A percentile compares a stretch with the other conserved stretches of the same genome.
phyloP scores from a whole-genome alignment of 371 early-diverging fungal species.

The Blastocladiella emersonii region DNA sequence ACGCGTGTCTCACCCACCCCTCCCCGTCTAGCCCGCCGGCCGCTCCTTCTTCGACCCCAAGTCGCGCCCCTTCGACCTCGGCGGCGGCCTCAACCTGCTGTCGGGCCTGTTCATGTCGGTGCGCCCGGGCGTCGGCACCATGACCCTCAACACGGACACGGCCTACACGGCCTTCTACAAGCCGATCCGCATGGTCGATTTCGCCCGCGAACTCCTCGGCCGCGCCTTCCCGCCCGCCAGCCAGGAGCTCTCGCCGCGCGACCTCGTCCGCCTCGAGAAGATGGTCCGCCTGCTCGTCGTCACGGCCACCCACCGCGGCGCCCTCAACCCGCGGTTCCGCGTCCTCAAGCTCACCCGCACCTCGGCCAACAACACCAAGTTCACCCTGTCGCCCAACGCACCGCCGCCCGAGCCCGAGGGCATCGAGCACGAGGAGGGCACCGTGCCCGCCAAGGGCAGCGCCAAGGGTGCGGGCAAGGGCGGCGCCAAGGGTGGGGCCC shows the following conservation, averaged over 20 bases:
- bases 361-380: background rate
- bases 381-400: background rate
- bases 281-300: background rate
- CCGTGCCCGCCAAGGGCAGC: no score
- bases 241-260: background rate
- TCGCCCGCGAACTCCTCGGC: background rate
- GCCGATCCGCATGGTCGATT: background rate
- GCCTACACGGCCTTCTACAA: slow-evolving; percentile 1
- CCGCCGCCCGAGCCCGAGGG: background rate
- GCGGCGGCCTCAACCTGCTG: background rate
- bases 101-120: background rate
- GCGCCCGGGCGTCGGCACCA: background rate
- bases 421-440: no score
- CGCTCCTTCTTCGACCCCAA: background rate
- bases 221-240: background rate
- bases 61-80: background rate
- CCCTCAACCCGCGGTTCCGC: background rate
- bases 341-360: background rate
- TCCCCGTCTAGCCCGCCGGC: no score
- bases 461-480: no score
- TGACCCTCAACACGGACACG: background rate
- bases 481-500: no score
- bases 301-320: background rate
- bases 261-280: background rate
- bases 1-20: no score